These are phyloP conservation scores for Solanum pimpinellifolium DNA, from an alignment of 257 asterid genomes.

Conservation along the genomic window DNA sequence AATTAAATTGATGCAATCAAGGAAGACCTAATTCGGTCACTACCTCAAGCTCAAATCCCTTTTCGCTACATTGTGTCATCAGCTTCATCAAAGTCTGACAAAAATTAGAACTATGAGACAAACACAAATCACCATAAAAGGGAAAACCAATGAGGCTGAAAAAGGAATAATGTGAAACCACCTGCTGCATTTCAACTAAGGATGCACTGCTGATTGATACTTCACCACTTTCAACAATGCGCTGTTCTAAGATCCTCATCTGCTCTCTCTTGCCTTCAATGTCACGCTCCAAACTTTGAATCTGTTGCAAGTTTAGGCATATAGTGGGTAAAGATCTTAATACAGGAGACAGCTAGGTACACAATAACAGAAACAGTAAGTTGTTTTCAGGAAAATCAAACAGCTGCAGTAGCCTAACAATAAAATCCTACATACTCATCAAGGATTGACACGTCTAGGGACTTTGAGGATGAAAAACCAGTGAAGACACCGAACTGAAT, in stretches of 20 bases:
- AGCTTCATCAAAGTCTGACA: slow-evolving; percentile 63
- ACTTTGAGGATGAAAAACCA: background rate
- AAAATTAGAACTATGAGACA: slow-evolving; percentile 1
- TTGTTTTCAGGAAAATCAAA: background rate
- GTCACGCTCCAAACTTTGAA: slow-evolving; percentile 75
- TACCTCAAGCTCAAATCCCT: slow-evolving; percentile 92
- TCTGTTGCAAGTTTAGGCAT: slow-evolving; percentile 22
- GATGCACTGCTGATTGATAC: slow-evolving; percentile 74
- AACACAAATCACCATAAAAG: background rate
- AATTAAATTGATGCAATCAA: background rate
- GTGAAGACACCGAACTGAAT: background rate
- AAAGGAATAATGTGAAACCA: slow-evolving; percentile 8
- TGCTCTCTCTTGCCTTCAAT: slow-evolving; percentile 79
- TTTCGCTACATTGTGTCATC: slow-evolving; percentile 83
- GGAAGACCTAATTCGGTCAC: background rate
- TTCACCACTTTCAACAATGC: slow-evolving; percentile 78
- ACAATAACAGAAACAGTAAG: background rate
- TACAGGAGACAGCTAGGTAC: background rate
- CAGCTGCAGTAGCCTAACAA: background rate
- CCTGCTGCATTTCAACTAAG: slow-evolving; percentile 93
- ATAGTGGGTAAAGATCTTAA: background rate
- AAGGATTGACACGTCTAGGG: background rate
- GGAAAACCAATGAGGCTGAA: background rate
- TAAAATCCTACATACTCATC: background rate
- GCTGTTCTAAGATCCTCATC: slow-evolving; percentile 74